phyloP scores from a whole-genome alignment of 1,139 yeast species.

The Arxiozyma bovina region DNA sequence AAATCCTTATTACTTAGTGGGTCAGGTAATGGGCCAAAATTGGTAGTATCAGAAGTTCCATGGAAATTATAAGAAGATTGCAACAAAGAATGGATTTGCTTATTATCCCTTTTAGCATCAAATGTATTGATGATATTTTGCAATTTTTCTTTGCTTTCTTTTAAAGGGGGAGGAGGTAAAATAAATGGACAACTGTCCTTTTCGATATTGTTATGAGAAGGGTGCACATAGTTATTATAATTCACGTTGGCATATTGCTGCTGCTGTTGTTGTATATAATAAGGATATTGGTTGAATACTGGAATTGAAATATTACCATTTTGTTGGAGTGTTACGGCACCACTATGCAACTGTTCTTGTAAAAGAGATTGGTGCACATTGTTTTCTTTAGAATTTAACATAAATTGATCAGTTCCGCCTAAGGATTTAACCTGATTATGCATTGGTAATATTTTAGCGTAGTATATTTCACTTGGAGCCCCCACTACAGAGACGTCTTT shows the following conservation, averaged over 20 bases:
- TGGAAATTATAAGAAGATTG: constrained; percentile 33
- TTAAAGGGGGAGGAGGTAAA: constrained; percentile 28
- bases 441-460: constrained; percentile 49
- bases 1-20: constrained; percentile 57
- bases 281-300: constrained; percentile 21
- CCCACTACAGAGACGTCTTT: constrained; percentile 71
- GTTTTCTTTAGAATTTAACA: constrained; percentile 7
- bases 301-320: constrained; percentile 30
- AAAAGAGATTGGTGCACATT: constrained; percentile 23
- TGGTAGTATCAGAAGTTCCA: constrained; percentile 34
- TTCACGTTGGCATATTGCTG: constrained; percentile 8
- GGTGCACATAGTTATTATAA: constrained; percentile 9
- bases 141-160: constrained; percentile 15
- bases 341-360: constrained; percentile 30
- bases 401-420: background rate
- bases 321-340: constrained; percentile 29
- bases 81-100: constrained; percentile 31
- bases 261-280: constrained; percentile 10
- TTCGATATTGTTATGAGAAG: constrained; percentile 17
- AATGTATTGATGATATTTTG: constrained; percentile 26
- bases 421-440: constrained; percentile 20
- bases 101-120: constrained; percentile 18
- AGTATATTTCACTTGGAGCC: constrained; percentile 51
- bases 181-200: constrained; percentile 31
- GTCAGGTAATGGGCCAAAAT: constrained; percentile 66